A percentile compares a stretch with the other conserved stretches of the same genome.
Evolutionary conservation across 2,329 filamentous ascomycete species (phyloP).

Genomic region (Colletotrichum sojae): DNA sequence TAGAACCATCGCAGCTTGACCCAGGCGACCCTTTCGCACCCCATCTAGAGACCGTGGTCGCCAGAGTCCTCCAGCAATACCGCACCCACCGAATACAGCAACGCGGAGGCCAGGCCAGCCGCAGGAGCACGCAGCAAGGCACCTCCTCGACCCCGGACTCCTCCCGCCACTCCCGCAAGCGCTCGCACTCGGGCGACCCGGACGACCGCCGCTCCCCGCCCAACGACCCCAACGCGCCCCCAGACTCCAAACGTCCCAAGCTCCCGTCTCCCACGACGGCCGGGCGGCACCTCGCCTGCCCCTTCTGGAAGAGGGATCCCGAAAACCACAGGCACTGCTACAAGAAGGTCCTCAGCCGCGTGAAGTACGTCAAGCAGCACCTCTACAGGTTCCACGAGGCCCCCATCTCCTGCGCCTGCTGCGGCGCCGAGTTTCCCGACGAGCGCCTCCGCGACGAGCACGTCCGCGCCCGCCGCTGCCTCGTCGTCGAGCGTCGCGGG

Average conservation of each 20-base stretch:
- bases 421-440: slow-evolving; percentile 44
- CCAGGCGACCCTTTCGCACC: slow-evolving; percentile 18
- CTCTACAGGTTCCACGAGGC: slow-evolving; percentile 45
- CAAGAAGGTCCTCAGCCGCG: slow-evolving; percentile 44
- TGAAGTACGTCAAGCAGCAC: slow-evolving; percentile 51
- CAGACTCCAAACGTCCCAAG: slow-evolving; percentile 17
- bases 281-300: slow-evolving; percentile 44
- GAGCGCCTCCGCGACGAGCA: slow-evolving; percentile 43
- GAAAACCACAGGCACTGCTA: slow-evolving; percentile 47
- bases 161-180: slow-evolving; percentile 17
- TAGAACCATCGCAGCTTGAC: slow-evolving; percentile 5
- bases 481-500: slow-evolving; percentile 1
- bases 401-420: slow-evolving; percentile 47
- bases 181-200: slow-evolving; percentile 9
- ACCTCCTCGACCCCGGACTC: slow-evolving; percentile 16
- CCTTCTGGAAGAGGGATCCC: slow-evolving; percentile 50
- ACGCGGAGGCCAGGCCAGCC: slow-evolving; percentile 8
- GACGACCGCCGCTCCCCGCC: neutral
- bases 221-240: neutral
- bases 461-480: slow-evolving; percentile 29
- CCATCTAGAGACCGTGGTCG: neutral
- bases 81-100: slow-evolving; percentile 1
- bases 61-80: neutral
- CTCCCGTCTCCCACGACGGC: neutral
- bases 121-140: neutral